These are phyloP conservation scores for Barbarea vulgaris DNA, from an alignment of 345 rosid species.

Conservation along the genomic window DNA sequence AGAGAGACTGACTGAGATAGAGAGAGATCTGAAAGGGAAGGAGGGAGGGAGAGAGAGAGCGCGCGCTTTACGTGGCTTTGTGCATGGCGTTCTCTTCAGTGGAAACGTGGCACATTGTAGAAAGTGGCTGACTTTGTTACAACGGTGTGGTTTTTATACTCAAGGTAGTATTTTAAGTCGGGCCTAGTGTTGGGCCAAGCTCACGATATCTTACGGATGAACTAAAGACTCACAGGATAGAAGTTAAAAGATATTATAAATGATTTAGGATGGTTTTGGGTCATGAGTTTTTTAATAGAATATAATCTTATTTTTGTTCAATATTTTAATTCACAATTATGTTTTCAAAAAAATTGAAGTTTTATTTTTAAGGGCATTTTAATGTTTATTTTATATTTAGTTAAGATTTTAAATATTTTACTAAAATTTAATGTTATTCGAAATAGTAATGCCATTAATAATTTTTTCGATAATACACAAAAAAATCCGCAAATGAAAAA, in stretches of 20 bases:
- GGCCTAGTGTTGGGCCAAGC: slow-evolving; percentile 27
- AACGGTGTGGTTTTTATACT: neutral
- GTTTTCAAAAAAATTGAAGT: neutral
- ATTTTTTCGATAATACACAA: too few relatives aligned
- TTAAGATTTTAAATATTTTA: neutral
- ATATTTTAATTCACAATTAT: neutral
- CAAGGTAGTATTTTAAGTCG: neutral
- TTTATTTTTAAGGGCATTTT: too few relatives aligned
- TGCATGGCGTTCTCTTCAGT: slow-evolving; percentile 45
- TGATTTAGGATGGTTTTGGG: neutral
- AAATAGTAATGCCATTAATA: neutral
- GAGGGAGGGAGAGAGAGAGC: neutral
- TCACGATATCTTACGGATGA: neutral
- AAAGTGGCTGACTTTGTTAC: neutral
- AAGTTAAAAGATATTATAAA: neutral
- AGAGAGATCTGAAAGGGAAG: slow-evolving; percentile 23
- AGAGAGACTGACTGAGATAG: slow-evolving; percentile 10
- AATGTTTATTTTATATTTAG: neutral
- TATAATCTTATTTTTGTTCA: neutral
- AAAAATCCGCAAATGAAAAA: neutral
- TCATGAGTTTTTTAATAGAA: neutral
- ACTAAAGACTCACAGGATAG: neutral
- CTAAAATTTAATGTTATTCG: neutral
- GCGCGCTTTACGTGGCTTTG: slow-evolving; percentile 46
- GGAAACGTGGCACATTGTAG: slow-evolving; percentile 38